Evolutionary conservation across 805 yeast species (phyloP).

Genomic region (Wickerhamiella kurtzmanii): DNA sequence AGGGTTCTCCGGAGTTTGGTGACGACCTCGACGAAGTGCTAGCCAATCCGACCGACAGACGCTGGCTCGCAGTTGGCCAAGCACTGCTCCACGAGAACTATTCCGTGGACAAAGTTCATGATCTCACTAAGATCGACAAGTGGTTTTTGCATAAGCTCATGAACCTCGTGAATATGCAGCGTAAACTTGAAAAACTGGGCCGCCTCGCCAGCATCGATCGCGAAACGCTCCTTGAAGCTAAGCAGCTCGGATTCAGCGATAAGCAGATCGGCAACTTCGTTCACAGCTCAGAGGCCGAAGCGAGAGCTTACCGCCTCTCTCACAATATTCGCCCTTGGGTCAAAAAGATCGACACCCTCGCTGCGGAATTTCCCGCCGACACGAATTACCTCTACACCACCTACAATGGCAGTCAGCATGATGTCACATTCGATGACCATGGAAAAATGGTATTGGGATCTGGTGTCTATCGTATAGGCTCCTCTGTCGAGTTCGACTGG

Average conservation of each 20-base stretch:
- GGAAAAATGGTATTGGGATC: constrained; percentile 94
- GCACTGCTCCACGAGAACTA: constrained; percentile 86
- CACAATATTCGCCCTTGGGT: constrained; percentile 82
- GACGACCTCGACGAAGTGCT: constrained; percentile 83
- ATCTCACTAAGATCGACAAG: constrained; percentile 80
- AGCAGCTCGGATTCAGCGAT: constrained; percentile 91
- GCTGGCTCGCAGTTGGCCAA: constrained; percentile 96
- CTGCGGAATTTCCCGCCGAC: constrained; percentile 97
- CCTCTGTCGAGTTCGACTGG: constrained; percentile 98
- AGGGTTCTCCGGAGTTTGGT: constrained; percentile 56
- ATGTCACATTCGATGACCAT: constrained; percentile 71
- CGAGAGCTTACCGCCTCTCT: constrained; percentile 67
- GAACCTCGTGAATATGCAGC: constrained; percentile 81
- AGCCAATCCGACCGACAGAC: constrained; percentile 91
- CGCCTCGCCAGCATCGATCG: constrained; percentile 42
- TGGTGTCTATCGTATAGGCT: constrained; percentile 98
- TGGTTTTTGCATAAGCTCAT: constrained; percentile 90
- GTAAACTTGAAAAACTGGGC: constrained; percentile 26
- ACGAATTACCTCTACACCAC: constrained; percentile 94
- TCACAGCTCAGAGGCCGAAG: constrained; percentile 60
- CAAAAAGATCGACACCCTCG: constrained; percentile 91
- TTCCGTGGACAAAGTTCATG: constrained; percentile 84
- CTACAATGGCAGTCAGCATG: constrained; percentile 79
- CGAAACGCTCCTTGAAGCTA: constrained; percentile 52
- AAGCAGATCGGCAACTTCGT: constrained; percentile 77